Evolutionary conservation across 306 rosid species (phyloP).

Genomic region (Arachis stenosperma): DNA sequence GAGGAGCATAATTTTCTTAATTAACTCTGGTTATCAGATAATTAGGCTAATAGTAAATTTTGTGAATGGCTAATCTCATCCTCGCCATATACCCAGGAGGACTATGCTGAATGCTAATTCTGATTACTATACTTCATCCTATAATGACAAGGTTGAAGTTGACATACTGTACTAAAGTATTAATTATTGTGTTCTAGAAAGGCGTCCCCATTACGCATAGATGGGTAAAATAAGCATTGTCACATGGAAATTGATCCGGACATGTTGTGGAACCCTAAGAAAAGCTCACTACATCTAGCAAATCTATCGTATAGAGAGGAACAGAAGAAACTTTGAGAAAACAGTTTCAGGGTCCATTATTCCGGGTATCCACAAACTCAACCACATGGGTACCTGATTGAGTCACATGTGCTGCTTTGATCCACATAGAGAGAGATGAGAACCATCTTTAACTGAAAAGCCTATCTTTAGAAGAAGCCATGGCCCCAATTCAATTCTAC

Average conservation of each 20-base stretch:
- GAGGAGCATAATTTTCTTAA: neutral
- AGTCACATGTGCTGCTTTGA: constrained; percentile 44
- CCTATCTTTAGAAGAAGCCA: constrained; percentile 33
- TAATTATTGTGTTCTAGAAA: neutral
- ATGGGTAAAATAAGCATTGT: constrained; percentile 24
- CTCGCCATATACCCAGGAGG: neutral
- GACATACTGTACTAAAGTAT: neutral
- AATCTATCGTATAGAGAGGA: neutral
- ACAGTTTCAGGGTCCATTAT: constrained; percentile 49
- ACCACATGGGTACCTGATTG: constrained; percentile 48
- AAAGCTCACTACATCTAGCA: constrained; percentile 19
- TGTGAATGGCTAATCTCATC: constrained; percentile 6
- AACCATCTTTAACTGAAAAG: constrained; percentile 39
- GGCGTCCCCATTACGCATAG: neutral
- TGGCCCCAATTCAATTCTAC: constrained; percentile 48
- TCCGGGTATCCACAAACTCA: constrained; percentile 43
- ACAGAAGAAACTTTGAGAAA: constrained; percentile 37
- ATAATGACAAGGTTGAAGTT: neutral
- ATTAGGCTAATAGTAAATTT: neutral
- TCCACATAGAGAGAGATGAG: constrained; percentile 34
- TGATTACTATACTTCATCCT: neutral
- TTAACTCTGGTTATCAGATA: neutral
- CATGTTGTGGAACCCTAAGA: constrained; percentile 13
- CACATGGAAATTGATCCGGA: constrained; percentile 14
- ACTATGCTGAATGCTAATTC: neutral